phyloP scores from a whole-genome alignment of 768 basidiomycete genomes.

The Mycena leptocephala region DNA sequence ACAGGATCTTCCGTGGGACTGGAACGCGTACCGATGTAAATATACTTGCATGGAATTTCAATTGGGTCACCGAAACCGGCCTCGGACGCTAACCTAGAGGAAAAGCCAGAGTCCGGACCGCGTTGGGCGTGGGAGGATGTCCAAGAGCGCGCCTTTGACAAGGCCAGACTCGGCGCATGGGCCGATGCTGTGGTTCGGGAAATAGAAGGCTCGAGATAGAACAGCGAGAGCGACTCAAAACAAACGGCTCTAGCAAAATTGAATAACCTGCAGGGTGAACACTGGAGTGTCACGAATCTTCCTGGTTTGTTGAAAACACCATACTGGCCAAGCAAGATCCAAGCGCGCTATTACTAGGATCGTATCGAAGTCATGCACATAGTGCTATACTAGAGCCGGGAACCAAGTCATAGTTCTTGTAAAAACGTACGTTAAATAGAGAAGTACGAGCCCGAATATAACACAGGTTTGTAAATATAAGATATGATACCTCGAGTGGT shows the following conservation, averaged over 20 bases:
- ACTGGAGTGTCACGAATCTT: too few species aligned
- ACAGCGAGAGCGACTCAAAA: conserved; percentile 39
- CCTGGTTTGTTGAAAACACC: too few species aligned
- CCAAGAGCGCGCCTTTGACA: conserved; percentile 75
- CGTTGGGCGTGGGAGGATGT: conserved; percentile 70
- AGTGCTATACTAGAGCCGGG: too few species aligned
- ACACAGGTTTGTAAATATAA: neutral
- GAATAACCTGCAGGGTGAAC: neutral
- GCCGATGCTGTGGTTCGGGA: conserved; percentile 67
- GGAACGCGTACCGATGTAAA: too few species aligned
- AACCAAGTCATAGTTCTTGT: too few species aligned
- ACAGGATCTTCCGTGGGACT: too few species aligned
- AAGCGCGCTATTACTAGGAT: too few species aligned
- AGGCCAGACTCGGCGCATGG: conserved; percentile 74
- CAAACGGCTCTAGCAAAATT: neutral
- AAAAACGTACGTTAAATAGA: neutral
- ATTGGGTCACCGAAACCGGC: conserved; percentile 51
- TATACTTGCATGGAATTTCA: too few species aligned
- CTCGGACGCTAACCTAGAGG: neutral
- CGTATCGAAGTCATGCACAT: too few species aligned
- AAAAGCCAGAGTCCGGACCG: conserved; percentile 34
- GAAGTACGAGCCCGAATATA: neutral
- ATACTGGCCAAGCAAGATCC: too few species aligned
- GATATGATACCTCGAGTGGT: neutral
- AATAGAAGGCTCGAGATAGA: conserved; percentile 69